Evolutionary conservation across 139 green algal genomes (phyloP), one percentile per base, ranked within the genome.

Genomic region (Chlorokybus atmophyticus): DNA sequence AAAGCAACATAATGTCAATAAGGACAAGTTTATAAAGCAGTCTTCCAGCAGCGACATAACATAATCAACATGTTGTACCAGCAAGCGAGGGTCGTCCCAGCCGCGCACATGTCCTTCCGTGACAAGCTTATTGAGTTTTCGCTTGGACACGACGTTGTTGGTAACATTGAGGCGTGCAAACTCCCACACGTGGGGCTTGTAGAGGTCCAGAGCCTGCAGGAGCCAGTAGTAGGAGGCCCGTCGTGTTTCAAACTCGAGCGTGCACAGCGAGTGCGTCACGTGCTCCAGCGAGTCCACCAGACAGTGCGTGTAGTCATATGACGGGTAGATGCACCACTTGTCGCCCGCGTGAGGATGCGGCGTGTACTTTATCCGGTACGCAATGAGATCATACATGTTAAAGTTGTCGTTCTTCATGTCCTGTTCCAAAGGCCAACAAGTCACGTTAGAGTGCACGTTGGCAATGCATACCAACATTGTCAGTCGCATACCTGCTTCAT

Each of bases 301-400:
- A 79, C 90, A 98, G 78, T 99, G 91, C 1, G 91, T 98, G 84
- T 86, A 99, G 82, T 99, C 91, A 64, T 99, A 99, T 17, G 82
- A 93, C 24, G 91, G 91, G 75, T 99, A 99, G 68, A 99, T 93
- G 79, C 87, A 96, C 87, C 87, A 94, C 52, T 77, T 79, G 66
- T 87, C 78, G 19, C 87, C 85, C 0, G 80, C 82, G 39, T 93
- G 81, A 4, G 91, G 89, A 75, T 98, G 91, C 56, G 51, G 21
- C 39, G 41, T 54, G 28, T 75, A 78, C 61, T 95, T 98, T 75
- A 99, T 88, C 57, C 92, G 82, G 75, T 95, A 94, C 0, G 87
- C 88, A 35, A 95, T 93, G 0, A 95, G 75, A 80, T 95, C 88
- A 70, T 83, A 95, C 90, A 98, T 96, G 71, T 93, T 94, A 60